Percentiles rank a stretch among this genome's conserved stretches.
These are phyloP conservation scores for Pseudogymnoascus verrucosus DNA, from an alignment of 2,329 filamentous ascomycete genomes.

Conservation along the genomic window DNA sequence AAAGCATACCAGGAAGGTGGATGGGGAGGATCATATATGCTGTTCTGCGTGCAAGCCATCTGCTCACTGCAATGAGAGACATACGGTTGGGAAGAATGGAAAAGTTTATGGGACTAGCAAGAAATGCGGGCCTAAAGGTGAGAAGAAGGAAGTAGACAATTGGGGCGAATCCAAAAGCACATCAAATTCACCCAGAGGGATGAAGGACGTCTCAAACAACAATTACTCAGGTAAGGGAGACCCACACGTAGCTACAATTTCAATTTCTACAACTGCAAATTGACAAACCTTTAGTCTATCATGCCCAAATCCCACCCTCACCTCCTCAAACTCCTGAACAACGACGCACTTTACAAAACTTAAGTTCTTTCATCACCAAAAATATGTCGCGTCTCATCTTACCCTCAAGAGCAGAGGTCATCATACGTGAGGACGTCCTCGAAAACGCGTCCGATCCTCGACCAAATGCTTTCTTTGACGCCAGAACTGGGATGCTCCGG, in stretches of 20 bases:
- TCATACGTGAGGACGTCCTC: conserved; percentile 49
- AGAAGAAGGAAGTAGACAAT: neutral
- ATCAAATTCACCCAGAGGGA: neutral
- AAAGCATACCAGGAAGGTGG: neutral
- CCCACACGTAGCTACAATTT: neutral
- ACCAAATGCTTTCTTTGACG: conserved; percentile 53
- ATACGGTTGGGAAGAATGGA: neutral
- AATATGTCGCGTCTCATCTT: conserved; percentile 37
- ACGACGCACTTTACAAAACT: conserved; percentile 8
- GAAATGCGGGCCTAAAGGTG: neutral
- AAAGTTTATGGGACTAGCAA: neutral
- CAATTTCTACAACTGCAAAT: neutral
- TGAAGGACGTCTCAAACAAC: neutral
- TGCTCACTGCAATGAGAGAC: neutral
- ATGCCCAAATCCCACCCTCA: neutral
- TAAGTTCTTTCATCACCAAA: conserved; percentile 5
- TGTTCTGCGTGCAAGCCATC: neutral
- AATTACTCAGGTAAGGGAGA: neutral
- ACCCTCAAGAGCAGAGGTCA: conserved; percentile 39
- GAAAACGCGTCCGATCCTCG: conserved; percentile 44
- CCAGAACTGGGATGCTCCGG: conserved; percentile 42
- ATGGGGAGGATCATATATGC: neutral
- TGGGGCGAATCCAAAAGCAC: neutral
- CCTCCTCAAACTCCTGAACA: neutral
- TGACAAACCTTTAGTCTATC: neutral